A percentile compares a stretch with the other conserved stretches of the same genome.
Evolutionary conservation across 352 stramenopile genomes (phyloP).

Genomic region (Phytophthora sojae): DNA sequence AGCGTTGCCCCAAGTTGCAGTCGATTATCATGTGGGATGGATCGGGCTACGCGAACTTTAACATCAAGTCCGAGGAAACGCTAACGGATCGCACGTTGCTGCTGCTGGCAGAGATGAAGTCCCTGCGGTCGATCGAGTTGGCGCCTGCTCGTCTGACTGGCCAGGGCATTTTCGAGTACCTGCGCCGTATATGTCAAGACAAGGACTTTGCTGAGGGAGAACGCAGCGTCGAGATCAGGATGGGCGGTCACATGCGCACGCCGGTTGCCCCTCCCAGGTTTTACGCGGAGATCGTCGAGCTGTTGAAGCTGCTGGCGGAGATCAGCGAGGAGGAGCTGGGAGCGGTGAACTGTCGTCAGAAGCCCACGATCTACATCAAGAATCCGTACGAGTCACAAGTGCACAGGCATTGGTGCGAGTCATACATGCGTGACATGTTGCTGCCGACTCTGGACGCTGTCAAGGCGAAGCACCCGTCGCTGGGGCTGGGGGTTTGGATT

Average conservation of each 20-base stretch:
- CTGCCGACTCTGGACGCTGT: background rate
- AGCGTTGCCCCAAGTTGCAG: conserved; percentile 1
- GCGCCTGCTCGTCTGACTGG: background rate
- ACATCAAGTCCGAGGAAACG: conserved; percentile 22
- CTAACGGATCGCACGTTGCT: background rate
- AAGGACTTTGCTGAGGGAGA: background rate
- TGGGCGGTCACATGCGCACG: background rate
- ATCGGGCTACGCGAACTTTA: conserved; percentile 13
- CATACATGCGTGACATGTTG: conserved; percentile 7
- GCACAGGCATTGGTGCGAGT: background rate
- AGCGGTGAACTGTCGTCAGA: background rate
- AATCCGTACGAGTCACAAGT: background rate
- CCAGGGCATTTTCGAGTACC: conserved; percentile 10
- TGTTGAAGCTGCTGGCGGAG: background rate
- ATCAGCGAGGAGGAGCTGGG: background rate
- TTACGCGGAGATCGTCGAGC: background rate
- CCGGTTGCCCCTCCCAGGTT: background rate
- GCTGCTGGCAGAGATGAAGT: background rate
- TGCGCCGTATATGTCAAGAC: background rate
- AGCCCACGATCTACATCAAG: background rate
- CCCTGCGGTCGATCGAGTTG: background rate
- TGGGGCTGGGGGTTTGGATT: background rate
- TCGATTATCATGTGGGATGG: conserved; percentile 21
- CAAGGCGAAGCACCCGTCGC: background rate
- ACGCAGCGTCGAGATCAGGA: background rate